Evolutionary conservation across 805 yeast genomes (phyloP), one percentile per base, ranked within the genome.

Genomic region (Starmerella cellae): DNA sequence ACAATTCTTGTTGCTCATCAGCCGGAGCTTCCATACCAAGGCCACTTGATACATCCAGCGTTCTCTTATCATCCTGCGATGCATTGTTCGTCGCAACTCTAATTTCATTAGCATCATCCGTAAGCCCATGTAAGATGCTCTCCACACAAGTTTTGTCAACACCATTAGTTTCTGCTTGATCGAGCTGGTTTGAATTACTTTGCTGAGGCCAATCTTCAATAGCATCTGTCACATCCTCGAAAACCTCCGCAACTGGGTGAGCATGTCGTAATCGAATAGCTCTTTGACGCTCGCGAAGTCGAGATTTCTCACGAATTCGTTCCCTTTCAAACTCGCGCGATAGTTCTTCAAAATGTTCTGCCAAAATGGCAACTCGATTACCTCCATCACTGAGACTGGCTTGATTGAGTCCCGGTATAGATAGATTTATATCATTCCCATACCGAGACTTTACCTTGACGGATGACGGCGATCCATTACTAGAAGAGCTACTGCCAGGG

Each of bases 241-340:
- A 91, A 21, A 91, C 80, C 53, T 87, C 95, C 19, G 87, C 96
- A 43, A 83, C 79, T 0, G 98, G 97, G 45, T 73, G 77, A 1
- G 91, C 76, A 1, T 77, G 72, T 20, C 76, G 74, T 39, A 83
- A 73, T 5, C 91, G 88, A 83, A 46, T 77, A 68, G 56, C 75
- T 74, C 52, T 78, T 71, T 51, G 75, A 69, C 49, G 63, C 67
- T 35, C 74, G 68, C 37, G 31, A 34, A 82, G 56, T 47, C 79
- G 76, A 43, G 70, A 65, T 45, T 84, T 70, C 56, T 88, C 95
- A 35, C 68, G 63, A 49, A 83, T 94, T 55, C 97, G 74, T 55
- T 87, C 94, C 50, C 75, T 69, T 55, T 82, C 93, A 57, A 88
- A 87, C 57, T 91, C 96, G 52, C 70, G 69, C 0, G 95, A 82